Evolutionary conservation across 2,329 filamentous ascomycete species (phyloP).

Genomic region (Rhynchosporium agropyri): DNA sequence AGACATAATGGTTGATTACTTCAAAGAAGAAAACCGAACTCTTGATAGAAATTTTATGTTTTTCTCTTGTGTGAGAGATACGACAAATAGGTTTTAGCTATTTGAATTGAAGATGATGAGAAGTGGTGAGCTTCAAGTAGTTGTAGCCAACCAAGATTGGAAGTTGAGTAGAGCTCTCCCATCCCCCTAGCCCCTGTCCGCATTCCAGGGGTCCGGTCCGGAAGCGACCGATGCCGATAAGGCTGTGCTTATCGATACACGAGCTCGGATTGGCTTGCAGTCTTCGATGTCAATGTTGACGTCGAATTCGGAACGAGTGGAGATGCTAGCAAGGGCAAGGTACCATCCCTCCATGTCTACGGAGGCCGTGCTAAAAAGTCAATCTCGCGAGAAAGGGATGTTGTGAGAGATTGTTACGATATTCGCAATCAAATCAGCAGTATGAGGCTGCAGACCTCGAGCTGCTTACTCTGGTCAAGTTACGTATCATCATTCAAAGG

Average conservation of each 20-base stretch:
- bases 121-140: slow-evolving; percentile 10
- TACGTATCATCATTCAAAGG: slow-evolving; percentile 22
- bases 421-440: neutral
- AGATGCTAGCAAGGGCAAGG: neutral
- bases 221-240: slow-evolving; percentile 8
- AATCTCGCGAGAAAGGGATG: neutral
- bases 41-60: neutral
- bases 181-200: slow-evolving; percentile 4
- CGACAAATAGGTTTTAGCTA: neutral
- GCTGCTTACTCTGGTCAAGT: slow-evolving; percentile 6
- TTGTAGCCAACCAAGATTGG: slow-evolving; percentile 17
- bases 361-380: too few species aligned
- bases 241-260: slow-evolving; percentile 20
- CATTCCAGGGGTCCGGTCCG: slow-evolving; percentile 11
- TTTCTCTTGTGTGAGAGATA: neutral
- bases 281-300: slow-evolving; percentile 7
- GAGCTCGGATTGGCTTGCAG: slow-evolving; percentile 14
- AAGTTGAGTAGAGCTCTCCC: neutral
- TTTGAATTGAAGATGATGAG: slow-evolving; percentile 14
- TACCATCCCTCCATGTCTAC: neutral
- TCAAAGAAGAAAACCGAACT: neutral
- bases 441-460: neutral
- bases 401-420: neutral
- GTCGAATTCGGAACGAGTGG: slow-evolving; percentile 3
- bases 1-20: slow-evolving; percentile 33